Conservation (phyloP, 768 basidiomycete species). For the Albatrellus ellisii region DNA sequence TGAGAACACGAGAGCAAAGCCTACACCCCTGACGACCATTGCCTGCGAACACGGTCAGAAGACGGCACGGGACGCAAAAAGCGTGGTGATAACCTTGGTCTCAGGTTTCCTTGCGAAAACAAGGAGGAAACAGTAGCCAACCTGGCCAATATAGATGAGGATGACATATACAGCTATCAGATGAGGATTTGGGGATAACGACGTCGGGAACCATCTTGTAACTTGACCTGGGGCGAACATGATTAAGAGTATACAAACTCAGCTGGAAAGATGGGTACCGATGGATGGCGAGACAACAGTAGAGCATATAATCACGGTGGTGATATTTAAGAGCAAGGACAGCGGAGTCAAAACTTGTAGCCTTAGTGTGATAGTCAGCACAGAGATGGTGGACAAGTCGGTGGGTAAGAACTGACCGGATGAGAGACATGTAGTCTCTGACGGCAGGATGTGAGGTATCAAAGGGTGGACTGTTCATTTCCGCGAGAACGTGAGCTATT, state of each 20-base stretch:
- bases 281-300: conserved; percentile 55
- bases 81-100: conserved; percentile 47
- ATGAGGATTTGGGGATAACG: conserved; percentile 53
- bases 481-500: neutral
- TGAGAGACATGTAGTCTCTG: conserved; percentile 51
- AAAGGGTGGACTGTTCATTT: conserved; percentile 44
- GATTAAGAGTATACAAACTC: neutral
- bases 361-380: conserved; percentile 18
- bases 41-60: conserved; percentile 25
- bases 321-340: conserved; percentile 71
- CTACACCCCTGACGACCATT: conserved; percentile 69
- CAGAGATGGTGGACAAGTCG: neutral
- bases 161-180: conserved; percentile 49
- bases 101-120: conserved; percentile 58
- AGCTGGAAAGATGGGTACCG: conserved; percentile 17
- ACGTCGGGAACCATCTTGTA: conserved; percentile 41
- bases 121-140: conserved; percentile 77
- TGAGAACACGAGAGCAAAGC: conserved; percentile 56
- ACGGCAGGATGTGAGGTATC: conserved; percentile 50
- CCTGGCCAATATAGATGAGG: conserved; percentile 47
- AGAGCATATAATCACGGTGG: conserved; percentile 54
- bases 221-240: conserved; percentile 29
- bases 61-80: neutral
- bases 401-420: conserved; percentile 26
- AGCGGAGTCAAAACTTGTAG: conserved; percentile 84